Conservation (phyloP, 495 filamentous ascomycete genomes). For the Xylaria curta region DNA sequence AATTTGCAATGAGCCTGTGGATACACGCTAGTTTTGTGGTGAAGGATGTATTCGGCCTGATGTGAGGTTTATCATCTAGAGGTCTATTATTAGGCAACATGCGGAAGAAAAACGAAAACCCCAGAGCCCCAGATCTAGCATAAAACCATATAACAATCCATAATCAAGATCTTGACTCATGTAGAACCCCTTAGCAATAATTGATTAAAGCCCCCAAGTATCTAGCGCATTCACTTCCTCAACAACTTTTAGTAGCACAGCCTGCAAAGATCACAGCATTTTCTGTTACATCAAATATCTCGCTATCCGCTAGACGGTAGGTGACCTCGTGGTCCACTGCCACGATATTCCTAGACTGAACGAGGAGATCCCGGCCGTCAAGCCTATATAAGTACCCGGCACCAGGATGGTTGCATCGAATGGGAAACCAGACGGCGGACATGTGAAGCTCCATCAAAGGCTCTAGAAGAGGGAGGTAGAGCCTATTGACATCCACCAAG, state of each 20-base stretch:
- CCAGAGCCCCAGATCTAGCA: neutral
- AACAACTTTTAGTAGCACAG: neutral
- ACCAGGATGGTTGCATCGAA: neutral
- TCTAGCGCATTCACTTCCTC: neutral
- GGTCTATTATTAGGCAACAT: neutral
- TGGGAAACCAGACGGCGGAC: neutral
- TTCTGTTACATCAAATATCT: neutral
- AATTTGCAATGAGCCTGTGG: neutral
- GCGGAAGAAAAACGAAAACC: neutral
- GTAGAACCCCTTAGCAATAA: neutral
- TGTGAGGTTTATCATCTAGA: neutral
- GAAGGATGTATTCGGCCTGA: neutral
- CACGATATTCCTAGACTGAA: neutral
- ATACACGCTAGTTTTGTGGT: neutral
- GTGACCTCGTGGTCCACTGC: neutral
- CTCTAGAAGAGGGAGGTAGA: neutral
- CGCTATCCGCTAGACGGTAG: neutral
- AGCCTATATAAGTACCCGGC: neutral
- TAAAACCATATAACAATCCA: neutral
- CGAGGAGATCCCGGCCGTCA: neutral
- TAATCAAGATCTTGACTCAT: neutral
- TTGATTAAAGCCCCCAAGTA: neutral
- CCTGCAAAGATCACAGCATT: neutral
- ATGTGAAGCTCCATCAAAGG: neutral
- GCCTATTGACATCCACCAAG: neutral